These are phyloP conservation scores for Filobasidium wieringae DNA, from an alignment of 768 basidiomycete genomes.

Conservation along the genomic window DNA sequence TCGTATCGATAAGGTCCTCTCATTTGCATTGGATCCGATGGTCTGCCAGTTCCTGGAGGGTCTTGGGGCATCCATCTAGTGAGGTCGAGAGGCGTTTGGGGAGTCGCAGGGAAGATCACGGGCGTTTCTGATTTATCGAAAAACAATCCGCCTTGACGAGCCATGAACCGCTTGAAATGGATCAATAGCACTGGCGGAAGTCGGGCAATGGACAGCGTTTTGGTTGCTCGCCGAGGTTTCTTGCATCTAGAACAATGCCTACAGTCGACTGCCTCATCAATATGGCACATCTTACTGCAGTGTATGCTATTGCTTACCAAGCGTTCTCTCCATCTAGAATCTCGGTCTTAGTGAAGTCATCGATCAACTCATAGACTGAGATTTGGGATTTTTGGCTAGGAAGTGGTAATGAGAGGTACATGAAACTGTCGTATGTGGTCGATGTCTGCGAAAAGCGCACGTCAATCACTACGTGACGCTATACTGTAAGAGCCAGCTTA, in stretches of 20 bases:
- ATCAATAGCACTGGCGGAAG: conserved; percentile 86
- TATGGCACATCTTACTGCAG: background rate
- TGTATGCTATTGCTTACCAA: conserved; percentile 50
- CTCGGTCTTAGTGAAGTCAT: conserved; percentile 81
- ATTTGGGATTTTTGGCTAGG: conserved; percentile 51
- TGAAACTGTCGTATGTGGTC: conserved; percentile 93
- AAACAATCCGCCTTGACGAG: conserved; percentile 60
- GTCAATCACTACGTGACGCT: background rate
- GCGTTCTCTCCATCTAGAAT: conserved; percentile 84
- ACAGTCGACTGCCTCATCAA: background rate
- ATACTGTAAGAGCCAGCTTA: conserved; percentile 35
- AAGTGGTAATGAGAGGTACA: conserved; percentile 83
- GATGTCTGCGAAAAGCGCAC: conserved; percentile 56
- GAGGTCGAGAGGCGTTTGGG: conserved; percentile 44
- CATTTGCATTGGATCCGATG: conserved; percentile 60
- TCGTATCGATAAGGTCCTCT: conserved; percentile 87
- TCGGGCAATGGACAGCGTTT: conserved; percentile 77
- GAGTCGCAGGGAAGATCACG: conserved; percentile 66
- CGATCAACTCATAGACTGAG: conserved; percentile 66
- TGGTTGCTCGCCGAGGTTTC: conserved; percentile 68
- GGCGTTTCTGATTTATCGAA: conserved; percentile 93
- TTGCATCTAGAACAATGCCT: conserved; percentile 97
- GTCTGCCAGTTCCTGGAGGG: conserved; percentile 42
- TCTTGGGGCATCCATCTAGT: conserved; percentile 71
- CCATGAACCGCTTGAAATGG: conserved; percentile 83